Base-by-base conservation (phyloP, 352 stramenopile genomes). In the Blastocystis sp. region DNA sequence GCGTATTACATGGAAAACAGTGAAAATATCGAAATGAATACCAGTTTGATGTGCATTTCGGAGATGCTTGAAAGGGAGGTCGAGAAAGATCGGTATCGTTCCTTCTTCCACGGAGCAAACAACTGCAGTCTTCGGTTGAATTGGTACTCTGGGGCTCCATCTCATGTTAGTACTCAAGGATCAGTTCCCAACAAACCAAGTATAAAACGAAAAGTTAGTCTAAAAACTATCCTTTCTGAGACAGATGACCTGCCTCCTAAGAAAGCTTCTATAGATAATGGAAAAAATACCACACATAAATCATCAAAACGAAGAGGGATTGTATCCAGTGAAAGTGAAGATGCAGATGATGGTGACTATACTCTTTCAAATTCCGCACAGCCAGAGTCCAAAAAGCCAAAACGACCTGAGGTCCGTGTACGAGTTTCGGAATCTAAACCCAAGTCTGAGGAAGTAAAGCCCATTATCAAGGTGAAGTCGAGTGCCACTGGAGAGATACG, bases 61-160 rank as follows among this genome's bases (percentile, higher is more conserved):
- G 73, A 84, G 27, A 42, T 84, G 53, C 53, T 84, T 3, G 73
- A 84, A 53, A 27, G 73, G 48, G 73, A 84, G 44, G 54, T 84
- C 42, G 73, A 84, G 33, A 84, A 84, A 37, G 73, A 84, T 3
- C 57, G 59, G 15, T 84, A 69, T 51, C 24, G 56, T 15, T 60
- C 73, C 27, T 66, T 69, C 68, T 84, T 84, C 17, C 73, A 68
- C 33, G 42, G 73, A 13, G 35, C 15, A 22, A 68, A 53, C 24
- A 64, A 84, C n/a, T 84, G 73, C 48, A 84, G 73, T 68, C 51
- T 84, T 68, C 73, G 54, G 22, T 30, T 42, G 4, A 62, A 84
- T 37, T 84, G 73, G 73, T 84, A 84, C 51, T 69, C 73, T 0
- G 73, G 73, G 37, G 7, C 27, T n/a, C 2, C 33, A 7, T 57